phyloP scores from a whole-genome alignment of 768 basidiomycete genomes.

The Mycena epipterygia region DNA sequence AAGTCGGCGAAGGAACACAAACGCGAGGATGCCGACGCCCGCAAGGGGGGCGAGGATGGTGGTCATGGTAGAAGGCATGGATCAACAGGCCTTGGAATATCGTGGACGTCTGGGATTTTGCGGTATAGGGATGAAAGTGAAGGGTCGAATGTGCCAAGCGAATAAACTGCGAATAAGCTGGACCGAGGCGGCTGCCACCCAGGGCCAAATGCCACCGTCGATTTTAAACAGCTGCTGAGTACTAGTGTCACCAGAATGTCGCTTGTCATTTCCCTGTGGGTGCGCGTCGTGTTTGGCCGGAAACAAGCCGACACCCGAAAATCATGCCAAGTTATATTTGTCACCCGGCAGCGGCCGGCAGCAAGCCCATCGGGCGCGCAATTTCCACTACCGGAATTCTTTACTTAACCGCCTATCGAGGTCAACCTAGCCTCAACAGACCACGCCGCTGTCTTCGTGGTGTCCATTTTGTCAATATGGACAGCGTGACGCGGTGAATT shows the following conservation, averaged over 20 bases:
- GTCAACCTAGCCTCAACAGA: too few relatives aligned
- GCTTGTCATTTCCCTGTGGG: neutral
- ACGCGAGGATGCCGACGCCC: slow-evolving; percentile 34
- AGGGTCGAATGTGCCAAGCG: too few relatives aligned
- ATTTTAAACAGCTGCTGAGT: neutral
- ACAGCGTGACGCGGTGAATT: too few relatives aligned
- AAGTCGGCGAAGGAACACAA: slow-evolving; percentile 39
- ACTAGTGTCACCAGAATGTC: too few relatives aligned
- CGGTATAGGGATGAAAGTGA: neutral
- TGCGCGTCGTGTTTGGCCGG: neutral
- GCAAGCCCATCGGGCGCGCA: neutral
- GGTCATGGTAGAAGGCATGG: slow-evolving; percentile 23
- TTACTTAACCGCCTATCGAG: too few relatives aligned
- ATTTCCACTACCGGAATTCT: neutral
- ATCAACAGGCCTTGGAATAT: neutral
- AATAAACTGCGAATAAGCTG: too few relatives aligned
- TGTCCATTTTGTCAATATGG: too few relatives aligned
- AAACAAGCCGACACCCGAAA: neutral
- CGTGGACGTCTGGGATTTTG: neutral
- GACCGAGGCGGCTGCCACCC: too few relatives aligned
- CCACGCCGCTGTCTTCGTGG: too few relatives aligned
- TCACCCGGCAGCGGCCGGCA: neutral
- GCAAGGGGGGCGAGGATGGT: slow-evolving; percentile 31
- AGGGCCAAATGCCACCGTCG: neutral
- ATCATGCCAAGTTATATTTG: too few relatives aligned